These are phyloP conservation scores for Rubia peregrina DNA, from an alignment of 305 asterid genomes.

Conservation along the genomic window DNA sequence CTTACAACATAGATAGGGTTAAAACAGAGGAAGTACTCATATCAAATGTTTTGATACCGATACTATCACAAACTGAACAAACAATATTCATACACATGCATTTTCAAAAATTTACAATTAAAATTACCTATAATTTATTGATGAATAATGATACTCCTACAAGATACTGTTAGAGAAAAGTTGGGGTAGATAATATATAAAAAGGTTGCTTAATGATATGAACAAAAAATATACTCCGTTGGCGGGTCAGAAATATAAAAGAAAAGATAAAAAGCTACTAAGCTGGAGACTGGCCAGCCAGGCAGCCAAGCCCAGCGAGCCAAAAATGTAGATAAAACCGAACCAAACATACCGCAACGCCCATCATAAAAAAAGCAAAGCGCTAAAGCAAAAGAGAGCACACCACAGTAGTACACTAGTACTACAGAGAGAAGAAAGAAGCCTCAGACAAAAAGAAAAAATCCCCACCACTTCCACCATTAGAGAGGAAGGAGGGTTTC, in stretches of 20 bases:
- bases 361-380: background rate
- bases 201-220: background rate
- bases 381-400: background rate
- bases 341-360: background rate
- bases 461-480: slow-evolving; percentile 16
- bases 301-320: background rate
- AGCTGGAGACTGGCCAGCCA: slow-evolving; percentile 8
- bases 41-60: too few species aligned
- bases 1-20: too few species aligned
- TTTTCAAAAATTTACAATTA: too few species aligned
- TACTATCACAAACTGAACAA: too few species aligned
- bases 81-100: too few species aligned
- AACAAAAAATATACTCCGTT: background rate
- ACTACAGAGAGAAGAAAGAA: background rate
- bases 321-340: background rate
- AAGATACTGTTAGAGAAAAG: too few species aligned
- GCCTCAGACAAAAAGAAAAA: slow-evolving; percentile 1
- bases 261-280: slow-evolving; percentile 5
- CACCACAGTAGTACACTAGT: background rate
- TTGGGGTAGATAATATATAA: too few species aligned
- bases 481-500: slow-evolving; percentile 29
- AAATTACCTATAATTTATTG: too few species aligned
- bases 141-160: too few species aligned
- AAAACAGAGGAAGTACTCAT: too few species aligned
- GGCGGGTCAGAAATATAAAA: slow-evolving; percentile 11